Percentiles rank a stretch among this genome's conserved stretches.
phyloP scores from a whole-genome alignment of 192 early-diverging fungal species.

The Anaeromyces robustus region DNA sequence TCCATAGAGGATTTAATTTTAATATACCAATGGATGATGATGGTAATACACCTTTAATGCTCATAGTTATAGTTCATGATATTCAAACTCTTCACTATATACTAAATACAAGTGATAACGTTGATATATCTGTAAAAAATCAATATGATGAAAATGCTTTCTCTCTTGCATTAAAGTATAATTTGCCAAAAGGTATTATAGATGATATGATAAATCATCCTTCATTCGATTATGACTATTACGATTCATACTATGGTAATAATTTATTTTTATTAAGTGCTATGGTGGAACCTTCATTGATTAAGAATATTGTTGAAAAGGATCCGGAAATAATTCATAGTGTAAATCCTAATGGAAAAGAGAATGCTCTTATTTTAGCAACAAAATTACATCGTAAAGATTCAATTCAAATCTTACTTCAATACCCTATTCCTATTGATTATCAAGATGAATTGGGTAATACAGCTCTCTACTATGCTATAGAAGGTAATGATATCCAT shows the following conservation, averaged over 20 bases:
- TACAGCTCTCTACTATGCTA: neutral
- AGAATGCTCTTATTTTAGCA: neutral
- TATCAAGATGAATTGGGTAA: neutral
- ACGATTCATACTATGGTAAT: neutral
- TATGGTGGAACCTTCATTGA: neutral
- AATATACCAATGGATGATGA: neutral
- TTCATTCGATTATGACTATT: neutral
- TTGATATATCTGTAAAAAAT: neutral
- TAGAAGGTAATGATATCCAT: neutral
- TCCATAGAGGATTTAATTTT: neutral
- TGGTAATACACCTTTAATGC: neutral
- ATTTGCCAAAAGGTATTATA: neutral
- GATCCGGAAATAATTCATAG: neutral
- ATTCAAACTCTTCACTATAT: neutral
- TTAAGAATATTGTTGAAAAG: neutral
- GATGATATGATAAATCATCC: neutral
- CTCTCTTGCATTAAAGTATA: neutral
- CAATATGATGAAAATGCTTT: neutral
- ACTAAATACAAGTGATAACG: neutral
- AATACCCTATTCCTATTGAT: neutral
- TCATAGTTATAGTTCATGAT: neutral
- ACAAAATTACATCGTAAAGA: neutral
- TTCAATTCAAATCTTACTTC: neutral
- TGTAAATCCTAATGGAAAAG: neutral
- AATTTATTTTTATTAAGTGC: neutral